A percentile compares a stretch with the other conserved stretches of the same genome.
Conservation (phyloP, 202 grass and related monocot genomes). For the Schoenoplectus triqueter region DNA sequence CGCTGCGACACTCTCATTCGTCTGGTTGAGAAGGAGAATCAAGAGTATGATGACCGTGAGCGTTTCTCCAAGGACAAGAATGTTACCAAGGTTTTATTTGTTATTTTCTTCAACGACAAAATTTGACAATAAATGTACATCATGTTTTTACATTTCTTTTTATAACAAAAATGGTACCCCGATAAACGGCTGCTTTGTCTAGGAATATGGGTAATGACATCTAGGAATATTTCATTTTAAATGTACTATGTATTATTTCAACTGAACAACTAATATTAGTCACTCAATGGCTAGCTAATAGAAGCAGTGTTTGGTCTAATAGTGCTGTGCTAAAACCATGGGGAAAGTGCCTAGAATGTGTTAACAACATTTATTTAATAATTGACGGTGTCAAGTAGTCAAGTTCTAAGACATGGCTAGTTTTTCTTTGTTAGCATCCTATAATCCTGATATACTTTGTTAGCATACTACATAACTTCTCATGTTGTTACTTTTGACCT, state of each 20-base stretch:
- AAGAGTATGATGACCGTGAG: constrained; percentile 58
- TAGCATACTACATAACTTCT: background rate
- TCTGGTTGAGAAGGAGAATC: constrained; percentile 61
- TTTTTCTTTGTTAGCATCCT: background rate
- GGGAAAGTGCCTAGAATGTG: background rate
- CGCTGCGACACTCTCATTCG: constrained; percentile 60
- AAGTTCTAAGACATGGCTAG: constrained; percentile 16
- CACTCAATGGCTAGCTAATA: background rate
- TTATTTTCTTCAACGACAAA: background rate
- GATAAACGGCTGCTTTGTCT: background rate
- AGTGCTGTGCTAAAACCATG: background rate
- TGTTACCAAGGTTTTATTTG: constrained; percentile 42
- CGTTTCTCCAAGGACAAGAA: constrained; percentile 56
- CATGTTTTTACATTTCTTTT: constrained; percentile 11
- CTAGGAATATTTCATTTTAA: constrained; percentile 1
- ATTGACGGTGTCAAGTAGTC: background rate
- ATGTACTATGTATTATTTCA: background rate
- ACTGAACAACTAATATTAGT: constrained; percentile 12
- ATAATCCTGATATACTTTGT: background rate
- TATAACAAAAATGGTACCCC: no score
- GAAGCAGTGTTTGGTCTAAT: background rate
- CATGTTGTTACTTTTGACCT: background rate
- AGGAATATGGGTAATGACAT: constrained; percentile 10
- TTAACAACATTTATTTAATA: background rate
- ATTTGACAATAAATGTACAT: background rate